Evolutionary conservation across 495 filamentous ascomycete species (phyloP), one percentile per base, ranked within the genome.

Genomic region (Hypomontagnella monticulosa): DNA sequence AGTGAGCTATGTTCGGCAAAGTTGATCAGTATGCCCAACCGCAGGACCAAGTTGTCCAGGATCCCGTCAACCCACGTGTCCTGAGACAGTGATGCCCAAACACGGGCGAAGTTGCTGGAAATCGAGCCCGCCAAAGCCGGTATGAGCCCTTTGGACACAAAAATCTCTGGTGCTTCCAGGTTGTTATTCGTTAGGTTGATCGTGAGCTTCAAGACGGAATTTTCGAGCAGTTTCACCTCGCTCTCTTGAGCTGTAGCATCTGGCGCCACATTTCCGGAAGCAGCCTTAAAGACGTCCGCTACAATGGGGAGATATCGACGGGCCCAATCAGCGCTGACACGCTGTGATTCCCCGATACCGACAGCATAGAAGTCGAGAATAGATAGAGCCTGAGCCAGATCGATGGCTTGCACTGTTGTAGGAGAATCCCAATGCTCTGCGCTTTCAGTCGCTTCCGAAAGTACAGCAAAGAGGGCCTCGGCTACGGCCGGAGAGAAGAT

Each of bases 181-280:
- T 90, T 91, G 67, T 91, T 91, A 77, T 97, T 97, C 12, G 93
- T 95, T 12, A 94, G 78, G 75, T 97, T 97, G 66, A 97, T 81
- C 43, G 88, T 84, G 20, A 98, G 86, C 54, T 91, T 87, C 46
- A 96, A 79, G 49, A 85, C 63, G 11, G 80, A 58, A 37, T 59
- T 71, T 41, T 81, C 78, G 1, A 81, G 67, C 3, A 77, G 69
- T 15, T 67, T 74, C 33, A 65, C 65, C 23, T 71, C 69, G 18
- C 71, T 71, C 4, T 70, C 63, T 2, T 75, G 73, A n/a, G 63
- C 9, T 47, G 61, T 19, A 79, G 66, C 10, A 40, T 54, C 51
- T 4, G 50, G 30, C 27, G 18, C 27, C 10, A 27, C 23, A 18
- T 57, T 64, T 53, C 33, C 36, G 7, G 56, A 60, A 27, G 77